These are phyloP conservation scores for Clonostachys rosea DNA, from an alignment of 2,329 filamentous ascomycete genomes.

Conservation along the genomic window DNA sequence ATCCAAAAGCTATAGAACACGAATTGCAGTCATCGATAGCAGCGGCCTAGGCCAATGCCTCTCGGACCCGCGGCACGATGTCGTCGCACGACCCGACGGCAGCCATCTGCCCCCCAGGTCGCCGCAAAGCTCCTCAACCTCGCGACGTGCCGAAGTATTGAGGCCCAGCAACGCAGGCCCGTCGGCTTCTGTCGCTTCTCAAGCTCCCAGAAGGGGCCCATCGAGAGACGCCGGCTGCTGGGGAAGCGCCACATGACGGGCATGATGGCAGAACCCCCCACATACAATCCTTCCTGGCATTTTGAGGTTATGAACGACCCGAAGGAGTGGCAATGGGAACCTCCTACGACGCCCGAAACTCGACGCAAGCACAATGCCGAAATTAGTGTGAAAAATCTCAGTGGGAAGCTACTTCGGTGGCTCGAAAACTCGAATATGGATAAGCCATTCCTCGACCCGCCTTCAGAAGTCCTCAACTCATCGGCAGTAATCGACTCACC, in stretches of 20 bases:
- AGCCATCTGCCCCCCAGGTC: constrained; percentile 16
- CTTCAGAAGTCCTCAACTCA: neutral
- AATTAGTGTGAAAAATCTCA: constrained; percentile 8
- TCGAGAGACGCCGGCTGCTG: constrained; percentile 48
- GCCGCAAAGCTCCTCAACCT: constrained; percentile 21
- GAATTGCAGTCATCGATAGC: no score
- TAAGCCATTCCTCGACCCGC: constrained; percentile 9
- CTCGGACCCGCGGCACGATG: neutral
- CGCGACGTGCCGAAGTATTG: constrained; percentile 13
- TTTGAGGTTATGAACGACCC: constrained; percentile 37
- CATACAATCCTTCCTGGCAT: constrained; percentile 37
- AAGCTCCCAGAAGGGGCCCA: constrained; percentile 44
- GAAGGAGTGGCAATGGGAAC: constrained; percentile 45
- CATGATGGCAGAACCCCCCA: constrained; percentile 31
- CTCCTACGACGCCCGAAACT: constrained; percentile 30
- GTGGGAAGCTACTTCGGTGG: constrained; percentile 20
- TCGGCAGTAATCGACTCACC: neutral
- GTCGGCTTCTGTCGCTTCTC: constrained; percentile 16
- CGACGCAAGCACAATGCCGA: constrained; percentile 13
- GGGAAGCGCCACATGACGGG: constrained; percentile 51
- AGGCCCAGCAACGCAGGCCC: constrained; percentile 17
- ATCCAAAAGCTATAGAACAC: no score
- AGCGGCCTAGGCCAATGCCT: no score
- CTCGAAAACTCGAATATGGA: constrained; percentile 14
- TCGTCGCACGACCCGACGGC: constrained; percentile 11